These are phyloP conservation scores for Pestalotiopsis fici DNA, from an alignment of 2,329 filamentous ascomycete species.

Conservation along the genomic window DNA sequence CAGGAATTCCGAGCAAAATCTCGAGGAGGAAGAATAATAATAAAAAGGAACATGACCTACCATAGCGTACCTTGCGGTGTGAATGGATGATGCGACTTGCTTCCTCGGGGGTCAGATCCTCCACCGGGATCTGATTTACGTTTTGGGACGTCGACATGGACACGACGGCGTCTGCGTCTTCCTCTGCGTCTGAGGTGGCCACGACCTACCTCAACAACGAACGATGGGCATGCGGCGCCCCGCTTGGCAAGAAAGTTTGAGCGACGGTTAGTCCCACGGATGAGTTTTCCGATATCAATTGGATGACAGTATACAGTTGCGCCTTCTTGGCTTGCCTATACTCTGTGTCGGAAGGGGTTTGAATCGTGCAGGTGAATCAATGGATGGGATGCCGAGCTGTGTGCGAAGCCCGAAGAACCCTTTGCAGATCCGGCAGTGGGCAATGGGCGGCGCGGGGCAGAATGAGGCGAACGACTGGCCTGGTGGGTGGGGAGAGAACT, in stretches of 20 bases:
- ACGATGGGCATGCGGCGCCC: constrained; percentile 3
- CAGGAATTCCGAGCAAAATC: background rate
- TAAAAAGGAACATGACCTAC: constrained; percentile 39
- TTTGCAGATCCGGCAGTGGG: background rate
- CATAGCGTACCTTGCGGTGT: constrained; percentile 69
- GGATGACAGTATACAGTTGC: background rate
- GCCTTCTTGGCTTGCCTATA: background rate
- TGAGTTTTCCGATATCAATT: background rate
- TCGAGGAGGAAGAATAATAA: background rate
- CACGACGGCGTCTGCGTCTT: background rate
- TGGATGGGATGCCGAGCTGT: constrained; percentile 2
- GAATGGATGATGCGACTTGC: constrained; percentile 70
- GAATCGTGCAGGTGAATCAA: background rate
- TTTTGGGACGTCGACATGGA: constrained; percentile 30
- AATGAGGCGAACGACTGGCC: constrained; percentile 2
- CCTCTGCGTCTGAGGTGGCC: background rate
- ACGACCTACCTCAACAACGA: no score
- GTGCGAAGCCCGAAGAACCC: constrained; percentile 8
- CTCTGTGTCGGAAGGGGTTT: background rate
- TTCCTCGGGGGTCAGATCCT: constrained; percentile 65
- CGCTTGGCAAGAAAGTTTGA: constrained; percentile 4
- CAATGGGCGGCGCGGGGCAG: constrained; percentile 2
- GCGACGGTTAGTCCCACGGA: background rate
- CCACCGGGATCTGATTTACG: constrained; percentile 43
- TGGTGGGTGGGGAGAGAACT: background rate